A percentile compares a stretch with the other conserved stretches of the same genome.
Evolutionary conservation across 2,329 filamentous ascomycete species (phyloP).

Genomic region (Aureobasidium sp.): DNA sequence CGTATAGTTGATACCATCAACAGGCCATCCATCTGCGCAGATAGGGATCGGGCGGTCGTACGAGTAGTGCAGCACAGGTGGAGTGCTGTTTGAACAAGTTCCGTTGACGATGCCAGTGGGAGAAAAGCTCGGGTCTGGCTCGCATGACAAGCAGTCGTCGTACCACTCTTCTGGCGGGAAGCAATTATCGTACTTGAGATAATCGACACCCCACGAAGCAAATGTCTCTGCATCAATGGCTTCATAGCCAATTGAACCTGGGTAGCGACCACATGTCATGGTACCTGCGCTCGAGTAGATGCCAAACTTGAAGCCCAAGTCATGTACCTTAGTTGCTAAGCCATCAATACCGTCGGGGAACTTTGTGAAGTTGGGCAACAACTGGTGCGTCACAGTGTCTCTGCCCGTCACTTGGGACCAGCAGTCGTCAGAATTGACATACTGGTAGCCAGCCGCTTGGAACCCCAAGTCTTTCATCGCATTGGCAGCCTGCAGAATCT

Average conservation of each 20-base stretch:
- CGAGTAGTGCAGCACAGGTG: conserved; percentile 39
- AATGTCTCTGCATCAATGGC: conserved; percentile 52
- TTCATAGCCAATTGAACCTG: conserved; percentile 46
- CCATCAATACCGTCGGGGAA: neutral
- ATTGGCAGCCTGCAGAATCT: conserved; percentile 42
- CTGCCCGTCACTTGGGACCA: conserved; percentile 40
- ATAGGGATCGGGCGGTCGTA: conserved; percentile 32
- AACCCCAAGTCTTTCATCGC: conserved; percentile 41
- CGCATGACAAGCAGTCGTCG: neutral
- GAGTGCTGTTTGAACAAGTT: conserved; percentile 36
- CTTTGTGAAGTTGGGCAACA: neutral
- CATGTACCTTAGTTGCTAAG: conserved; percentile 41
- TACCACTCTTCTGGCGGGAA: conserved; percentile 19
- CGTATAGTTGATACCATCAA: conserved; percentile 43
- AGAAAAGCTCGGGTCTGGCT: conserved; percentile 36
- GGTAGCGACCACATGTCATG: conserved; percentile 20
- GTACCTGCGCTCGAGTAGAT: conserved; percentile 40
- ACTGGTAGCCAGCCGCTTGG: conserved; percentile 44
- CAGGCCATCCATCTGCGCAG: conserved; percentile 21
- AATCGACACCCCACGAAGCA: conserved; percentile 54
- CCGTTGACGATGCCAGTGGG: conserved; percentile 42
- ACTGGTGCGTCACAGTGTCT: conserved; percentile 31
- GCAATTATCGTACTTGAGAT: conserved; percentile 55
- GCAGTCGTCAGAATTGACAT: conserved; percentile 49
- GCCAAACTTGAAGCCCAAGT: conserved; percentile 45